Conservation (phyloP, 371 early-diverging fungal genomes). For the Actinomortierella ambigua region DNA sequence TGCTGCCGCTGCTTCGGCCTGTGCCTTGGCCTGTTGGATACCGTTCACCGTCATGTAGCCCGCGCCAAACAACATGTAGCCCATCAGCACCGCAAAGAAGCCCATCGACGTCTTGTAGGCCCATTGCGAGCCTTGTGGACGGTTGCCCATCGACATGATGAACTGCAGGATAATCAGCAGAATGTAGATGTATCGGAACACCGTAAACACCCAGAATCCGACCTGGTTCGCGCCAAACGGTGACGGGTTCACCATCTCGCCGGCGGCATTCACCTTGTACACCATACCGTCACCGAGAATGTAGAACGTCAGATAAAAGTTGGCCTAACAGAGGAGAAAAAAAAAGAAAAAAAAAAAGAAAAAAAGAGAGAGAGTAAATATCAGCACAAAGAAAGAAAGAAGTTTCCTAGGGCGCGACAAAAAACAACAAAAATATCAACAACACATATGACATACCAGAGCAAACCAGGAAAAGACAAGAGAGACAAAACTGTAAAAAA, state of each 20-base stretch:
- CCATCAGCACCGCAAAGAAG: conserved; percentile 65
- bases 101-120: conserved; percentile 65
- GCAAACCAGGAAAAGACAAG: conserved; percentile 81
- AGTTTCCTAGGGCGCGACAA: too few relatives aligned
- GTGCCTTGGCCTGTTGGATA: conserved; percentile 45
- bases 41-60: conserved; percentile 53
- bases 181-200: conserved; percentile 67
- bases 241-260: conserved; percentile 29
- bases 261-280: conserved; percentile 2
- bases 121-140: conserved; percentile 79
- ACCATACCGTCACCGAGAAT: conserved; percentile 65
- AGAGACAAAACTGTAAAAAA: conserved; percentile 65
- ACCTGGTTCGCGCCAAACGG: conserved; percentile 55
- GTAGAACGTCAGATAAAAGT: conserved; percentile 80
- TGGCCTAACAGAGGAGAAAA: conserved; percentile 56
- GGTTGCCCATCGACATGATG: conserved; percentile 77
- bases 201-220: conserved; percentile 48
- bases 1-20: conserved; percentile 12
- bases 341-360: background rate
- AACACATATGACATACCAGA: conserved; percentile 49
- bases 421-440: conserved; percentile 8
- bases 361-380: background rate
- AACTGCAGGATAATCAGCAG: conserved; percentile 67
- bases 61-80: conserved; percentile 55
- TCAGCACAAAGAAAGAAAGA: too few relatives aligned